Percentiles rank a stretch among this genome's conserved stretches.
Conservation (phyloP, 768 basidiomycete species). For the Tulasnella sp. region DNA sequence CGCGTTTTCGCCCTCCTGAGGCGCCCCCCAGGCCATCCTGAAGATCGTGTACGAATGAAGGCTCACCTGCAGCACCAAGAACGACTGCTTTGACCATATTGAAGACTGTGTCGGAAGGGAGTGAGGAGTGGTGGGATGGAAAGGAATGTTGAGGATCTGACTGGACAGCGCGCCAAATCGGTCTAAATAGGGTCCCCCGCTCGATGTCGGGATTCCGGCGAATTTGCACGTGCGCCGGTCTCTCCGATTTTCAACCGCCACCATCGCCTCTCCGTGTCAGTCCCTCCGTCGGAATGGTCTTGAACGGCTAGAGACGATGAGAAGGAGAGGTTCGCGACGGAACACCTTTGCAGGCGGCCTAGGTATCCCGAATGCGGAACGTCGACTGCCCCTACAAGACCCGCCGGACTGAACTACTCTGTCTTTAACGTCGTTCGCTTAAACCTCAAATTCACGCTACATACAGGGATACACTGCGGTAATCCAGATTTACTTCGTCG, state of each 20-base stretch:
- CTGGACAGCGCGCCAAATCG: slow-evolving; percentile 7
- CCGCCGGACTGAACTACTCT: too few species aligned
- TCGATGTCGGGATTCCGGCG: slow-evolving; percentile 5
- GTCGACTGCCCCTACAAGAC: too few species aligned
- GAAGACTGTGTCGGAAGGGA: slow-evolving; percentile 19
- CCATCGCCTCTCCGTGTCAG: neutral
- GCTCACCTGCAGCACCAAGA: slow-evolving; percentile 87
- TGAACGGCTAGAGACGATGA: neutral
- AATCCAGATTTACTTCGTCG: too few species aligned
- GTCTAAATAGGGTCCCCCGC: slow-evolving; percentile 4
- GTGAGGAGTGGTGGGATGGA: slow-evolving; percentile 16
- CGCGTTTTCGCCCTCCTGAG: neutral
- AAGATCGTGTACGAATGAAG: neutral
- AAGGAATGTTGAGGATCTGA: slow-evolving; percentile 11
- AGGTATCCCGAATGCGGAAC: neutral
- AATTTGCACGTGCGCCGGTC: slow-evolving; percentile 13
- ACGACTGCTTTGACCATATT: slow-evolving; percentile 81
- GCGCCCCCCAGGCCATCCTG: neutral
- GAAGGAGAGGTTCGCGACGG: neutral
- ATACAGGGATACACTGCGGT: too few species aligned
- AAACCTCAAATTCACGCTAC: too few species aligned
- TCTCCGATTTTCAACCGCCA: slow-evolving; percentile 7
- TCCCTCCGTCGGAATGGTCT: neutral
- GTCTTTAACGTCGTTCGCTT: too few species aligned
- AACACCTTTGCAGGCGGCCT: neutral